Evolutionary conservation across 352 stramenopile genomes (phyloP).

Genomic region (Pythium oligandrum): DNA sequence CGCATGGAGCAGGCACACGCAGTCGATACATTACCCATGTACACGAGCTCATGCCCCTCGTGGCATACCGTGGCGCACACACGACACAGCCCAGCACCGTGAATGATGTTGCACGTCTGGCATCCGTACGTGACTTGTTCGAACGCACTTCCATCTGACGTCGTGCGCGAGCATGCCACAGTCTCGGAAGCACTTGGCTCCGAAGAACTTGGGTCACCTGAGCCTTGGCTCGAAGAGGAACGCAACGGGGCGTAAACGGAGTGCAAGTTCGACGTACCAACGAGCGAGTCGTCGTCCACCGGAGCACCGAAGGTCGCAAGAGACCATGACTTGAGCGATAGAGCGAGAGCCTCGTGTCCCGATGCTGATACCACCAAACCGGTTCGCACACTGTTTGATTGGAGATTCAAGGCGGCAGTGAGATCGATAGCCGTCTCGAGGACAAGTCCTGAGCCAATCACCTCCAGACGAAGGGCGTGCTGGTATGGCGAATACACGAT

Average conservation of each 20-base stretch:
- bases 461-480: slow-evolving; percentile 10
- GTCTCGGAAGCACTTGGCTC: slow-evolving; percentile 6
- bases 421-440: slow-evolving; percentile 20
- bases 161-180: slow-evolving; percentile 51
- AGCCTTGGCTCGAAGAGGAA: background rate
- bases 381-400: slow-evolving; percentile 7
- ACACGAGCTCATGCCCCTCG: slow-evolving; percentile 76
- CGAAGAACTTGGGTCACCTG: background rate
- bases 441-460: slow-evolving; percentile 7
- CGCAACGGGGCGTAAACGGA: background rate
- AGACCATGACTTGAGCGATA: slow-evolving; percentile 12
- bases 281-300: background rate
- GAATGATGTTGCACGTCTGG: slow-evolving; percentile 75
- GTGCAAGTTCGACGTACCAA: background rate
- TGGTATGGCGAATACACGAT: slow-evolving; percentile 7
- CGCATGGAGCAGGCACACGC: slow-evolving; percentile 71
- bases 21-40: slow-evolving; percentile 57
- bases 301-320: slow-evolving; percentile 2
- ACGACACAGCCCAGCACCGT: slow-evolving; percentile 60
- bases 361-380: slow-evolving; percentile 11
- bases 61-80: slow-evolving; percentile 74
- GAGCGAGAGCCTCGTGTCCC: background rate
- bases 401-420: slow-evolving; percentile 9
- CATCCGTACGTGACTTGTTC: slow-evolving; percentile 75
- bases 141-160: slow-evolving; percentile 80